phyloP scores from a whole-genome alignment of 176 grass and related monocot genomes.

The Musa acuminata region DNA sequence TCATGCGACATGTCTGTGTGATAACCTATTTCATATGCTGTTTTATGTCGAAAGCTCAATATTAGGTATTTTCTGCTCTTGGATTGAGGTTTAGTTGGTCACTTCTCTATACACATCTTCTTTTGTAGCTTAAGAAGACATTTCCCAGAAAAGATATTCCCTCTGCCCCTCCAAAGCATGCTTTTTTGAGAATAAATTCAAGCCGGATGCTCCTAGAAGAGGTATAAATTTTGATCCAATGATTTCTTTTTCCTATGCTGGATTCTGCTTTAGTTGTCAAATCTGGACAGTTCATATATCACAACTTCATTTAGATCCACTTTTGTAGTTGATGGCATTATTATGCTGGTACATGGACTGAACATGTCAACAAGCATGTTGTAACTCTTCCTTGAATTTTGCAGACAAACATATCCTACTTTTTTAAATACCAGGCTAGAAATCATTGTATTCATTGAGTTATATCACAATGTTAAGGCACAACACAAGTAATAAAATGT shows the following conservation, averaged over 20 bases:
- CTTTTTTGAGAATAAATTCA: constrained; percentile 92
- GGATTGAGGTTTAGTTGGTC: constrained; percentile 1
- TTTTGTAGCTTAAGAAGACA: constrained; percentile 61
- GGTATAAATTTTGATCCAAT: constrained; percentile 33
- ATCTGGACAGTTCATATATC: not conserved
- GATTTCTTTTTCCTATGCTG: not conserved
- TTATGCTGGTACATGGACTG: too few species aligned
- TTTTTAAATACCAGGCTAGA: too few species aligned
- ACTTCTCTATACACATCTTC: not conserved
- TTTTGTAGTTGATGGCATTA: not conserved
- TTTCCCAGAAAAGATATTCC: constrained; percentile 77
- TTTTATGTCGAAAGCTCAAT: not conserved
- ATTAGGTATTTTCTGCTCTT: not conserved
- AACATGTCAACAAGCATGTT: too few species aligned
- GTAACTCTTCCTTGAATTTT: too few species aligned
- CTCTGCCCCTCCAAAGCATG: constrained; percentile 65
- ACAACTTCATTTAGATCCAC: not conserved
- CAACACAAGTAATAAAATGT: too few species aligned
- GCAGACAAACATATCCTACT: too few species aligned
- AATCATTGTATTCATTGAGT: too few species aligned
- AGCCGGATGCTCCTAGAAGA: constrained; percentile 87
- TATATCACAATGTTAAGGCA: too few species aligned
- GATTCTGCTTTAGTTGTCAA: not conserved
- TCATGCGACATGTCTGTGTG: not conserved
- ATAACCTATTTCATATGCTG: not conserved